Percentiles rank a stretch among this genome's conserved stretches.
These are phyloP conservation scores for Trametes elegans DNA, from an alignment of 768 basidiomycete species.

Conservation along the genomic window DNA sequence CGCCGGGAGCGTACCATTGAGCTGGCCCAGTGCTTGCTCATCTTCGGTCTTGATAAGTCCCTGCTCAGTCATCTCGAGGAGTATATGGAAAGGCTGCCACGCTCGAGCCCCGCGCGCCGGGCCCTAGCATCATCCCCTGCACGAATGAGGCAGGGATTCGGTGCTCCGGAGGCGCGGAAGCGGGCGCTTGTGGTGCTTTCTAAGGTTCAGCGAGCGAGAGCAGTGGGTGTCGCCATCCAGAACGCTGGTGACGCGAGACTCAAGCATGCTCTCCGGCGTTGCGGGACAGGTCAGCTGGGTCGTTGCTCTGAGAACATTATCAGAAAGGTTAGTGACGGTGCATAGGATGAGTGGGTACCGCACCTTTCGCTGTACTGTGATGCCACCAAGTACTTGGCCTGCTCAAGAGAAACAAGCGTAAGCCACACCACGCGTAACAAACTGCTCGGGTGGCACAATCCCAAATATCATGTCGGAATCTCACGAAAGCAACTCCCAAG, in stretches of 20 bases:
- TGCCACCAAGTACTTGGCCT: no score
- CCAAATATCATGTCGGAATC: no score
- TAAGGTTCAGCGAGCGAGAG: neutral
- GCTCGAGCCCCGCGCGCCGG: neutral
- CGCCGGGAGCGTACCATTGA: no score
- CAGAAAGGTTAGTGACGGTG: neutral
- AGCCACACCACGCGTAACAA: no score
- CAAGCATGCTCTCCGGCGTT: neutral
- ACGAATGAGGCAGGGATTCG: constrained; percentile 1
- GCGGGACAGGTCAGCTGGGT: neutral
- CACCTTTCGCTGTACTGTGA: neutral
- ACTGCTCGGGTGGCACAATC: no score
- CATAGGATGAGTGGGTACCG: neutral
- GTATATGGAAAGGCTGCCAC: neutral
- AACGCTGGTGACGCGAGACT: constrained; percentile 5
- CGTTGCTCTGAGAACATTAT: neutral
- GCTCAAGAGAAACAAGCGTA: no score
- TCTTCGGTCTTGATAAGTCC: neutral
- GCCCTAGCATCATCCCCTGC: neutral
- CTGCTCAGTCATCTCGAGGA: constrained; percentile 4
- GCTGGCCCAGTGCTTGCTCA: constrained; percentile 1
- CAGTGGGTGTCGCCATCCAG: constrained; percentile 7
- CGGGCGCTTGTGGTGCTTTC: neutral
- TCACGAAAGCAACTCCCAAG: no score
- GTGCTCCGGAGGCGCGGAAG: neutral